Conservation (phyloP, 148 eudicot genomes). For the Chenopodium suecicum region DNA sequence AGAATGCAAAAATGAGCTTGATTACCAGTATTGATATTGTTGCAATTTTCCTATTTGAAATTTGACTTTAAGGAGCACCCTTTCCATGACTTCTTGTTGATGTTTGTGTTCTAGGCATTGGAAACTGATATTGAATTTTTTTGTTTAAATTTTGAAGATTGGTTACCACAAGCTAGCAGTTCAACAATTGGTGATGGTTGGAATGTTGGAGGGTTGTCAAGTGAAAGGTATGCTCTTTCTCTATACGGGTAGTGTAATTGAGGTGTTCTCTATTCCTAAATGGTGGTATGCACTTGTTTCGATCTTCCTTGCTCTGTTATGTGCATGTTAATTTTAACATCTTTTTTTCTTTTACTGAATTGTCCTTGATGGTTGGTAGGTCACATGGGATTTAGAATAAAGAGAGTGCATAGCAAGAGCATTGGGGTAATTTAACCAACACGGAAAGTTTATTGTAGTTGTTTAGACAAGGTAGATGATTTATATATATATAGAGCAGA, state of each 20-base stretch:
- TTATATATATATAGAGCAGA: too few relatives aligned
- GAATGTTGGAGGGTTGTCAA: conserved; percentile 46
- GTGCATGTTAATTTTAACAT: neutral
- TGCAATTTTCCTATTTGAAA: neutral
- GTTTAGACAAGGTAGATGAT: too few relatives aligned
- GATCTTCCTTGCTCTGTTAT: neutral
- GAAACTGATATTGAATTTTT: neutral
- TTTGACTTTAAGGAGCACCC: neutral
- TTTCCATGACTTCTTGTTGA: neutral
- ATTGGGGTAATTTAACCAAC: too few relatives aligned
- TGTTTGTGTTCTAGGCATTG: neutral
- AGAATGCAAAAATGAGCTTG: neutral
- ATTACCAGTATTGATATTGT: neutral
- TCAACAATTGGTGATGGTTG: conserved; percentile 55
- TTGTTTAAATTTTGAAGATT: conserved; percentile 44
- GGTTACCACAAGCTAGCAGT: conserved; percentile 65
- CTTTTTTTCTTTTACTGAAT: too few relatives aligned
- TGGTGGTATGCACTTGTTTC: neutral
- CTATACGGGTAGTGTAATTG: neutral
- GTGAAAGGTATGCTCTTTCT: conserved; percentile 49
- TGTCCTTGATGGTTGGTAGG: too few relatives aligned
- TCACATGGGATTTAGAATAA: too few relatives aligned
- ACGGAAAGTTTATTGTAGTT: too few relatives aligned
- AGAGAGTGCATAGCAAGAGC: too few relatives aligned
- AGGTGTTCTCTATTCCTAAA: neutral